phyloP scores from a whole-genome alignment of 2,329 filamentous ascomycete species.

The Fusarium domesticum region DNA sequence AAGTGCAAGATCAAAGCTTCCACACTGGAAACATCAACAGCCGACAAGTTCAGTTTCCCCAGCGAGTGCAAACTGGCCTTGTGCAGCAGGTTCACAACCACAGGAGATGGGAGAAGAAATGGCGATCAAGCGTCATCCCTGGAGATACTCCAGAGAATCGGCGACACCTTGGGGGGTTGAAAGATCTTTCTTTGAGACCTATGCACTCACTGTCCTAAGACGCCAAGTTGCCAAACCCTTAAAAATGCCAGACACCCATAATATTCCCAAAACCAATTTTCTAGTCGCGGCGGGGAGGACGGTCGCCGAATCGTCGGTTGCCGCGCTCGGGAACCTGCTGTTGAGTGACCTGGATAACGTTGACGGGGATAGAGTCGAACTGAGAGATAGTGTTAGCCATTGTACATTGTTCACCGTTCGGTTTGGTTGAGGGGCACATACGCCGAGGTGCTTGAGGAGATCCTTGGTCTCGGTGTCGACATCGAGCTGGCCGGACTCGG shows the following conservation, averaged over 20 bases:
- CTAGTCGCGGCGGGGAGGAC: conserved; percentile 42
- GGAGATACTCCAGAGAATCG: conserved; percentile 59
- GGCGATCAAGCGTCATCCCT: conserved; percentile 92
- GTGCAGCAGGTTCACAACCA: conserved; percentile 29
- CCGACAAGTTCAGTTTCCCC: conserved; percentile 10
- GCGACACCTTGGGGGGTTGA: conserved; percentile 80
- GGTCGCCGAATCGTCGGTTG: conserved; percentile 72
- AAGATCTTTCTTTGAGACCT: conserved; percentile 61
- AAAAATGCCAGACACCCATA: conserved; percentile 45
- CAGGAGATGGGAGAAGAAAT: conserved; percentile 43
- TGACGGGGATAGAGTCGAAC: conserved; percentile 98
- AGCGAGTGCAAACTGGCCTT: conserved; percentile 19
- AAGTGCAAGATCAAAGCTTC: conserved; percentile 1
- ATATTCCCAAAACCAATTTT: conserved; percentile 34
- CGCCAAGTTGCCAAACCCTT: conserved; percentile 49
- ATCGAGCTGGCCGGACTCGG: conserved; percentile 89
- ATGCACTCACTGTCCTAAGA: conserved; percentile 56
- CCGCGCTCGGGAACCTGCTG: conserved; percentile 79
- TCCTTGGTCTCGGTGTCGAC: conserved; percentile 98
- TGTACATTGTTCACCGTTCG: background rate
- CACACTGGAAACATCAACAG: background rate
- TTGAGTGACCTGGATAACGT: conserved; percentile 87
- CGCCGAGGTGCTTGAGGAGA: conserved; percentile 95
- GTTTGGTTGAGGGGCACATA: conserved; percentile 54
- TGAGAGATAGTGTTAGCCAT: conserved; percentile 41